Evolutionary conservation across 1,284 basidiomycete species (phyloP), one percentile per base, ranked within the genome.

Genomic region (Irpex rosettiformis): DNA sequence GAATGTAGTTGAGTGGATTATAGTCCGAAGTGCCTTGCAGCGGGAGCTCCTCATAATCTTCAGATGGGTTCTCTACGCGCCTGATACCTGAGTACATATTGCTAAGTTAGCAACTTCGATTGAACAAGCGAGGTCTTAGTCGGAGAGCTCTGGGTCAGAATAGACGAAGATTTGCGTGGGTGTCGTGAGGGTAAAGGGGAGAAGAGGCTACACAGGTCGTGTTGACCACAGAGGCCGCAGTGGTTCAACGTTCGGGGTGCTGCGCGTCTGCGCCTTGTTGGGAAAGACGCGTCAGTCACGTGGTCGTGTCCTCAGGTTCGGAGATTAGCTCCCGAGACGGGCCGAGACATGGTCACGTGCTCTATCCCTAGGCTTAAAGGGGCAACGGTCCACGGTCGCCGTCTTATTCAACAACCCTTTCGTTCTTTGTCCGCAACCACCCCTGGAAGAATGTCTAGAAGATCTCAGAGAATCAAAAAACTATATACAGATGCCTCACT

Each of bases 281-380:
- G 49, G n/a, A n/a, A n/a, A n/a, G 29, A 54, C 52, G 52, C 52
- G 52, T 22, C 22, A 10, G 21, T 54, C 52, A 54, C 52, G 52
- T 54, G 52, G 4, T 4, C 30, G 52, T 28, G 27, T 37, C n/a
- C n/a, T n/a, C n/a, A n/a, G n/a, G n/a, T n/a, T n/a, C n/a, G n/a
- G n/a, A n/a, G n/a, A n/a, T n/a, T n/a, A n/a, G n/a, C 11, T 28
- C 13, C 21, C 51, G 27, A n/a, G n/a, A 13, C 33, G 11, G 11
- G 33, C 33, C 52, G 52, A 24, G 29, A 42, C 52, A 42, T 16
- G 28, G 18, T 47, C 43, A 47, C 43, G 22, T 21, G 22, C 4
- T 47, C 4, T 43, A 47, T 21, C 43, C n/a, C 13, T 1, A 40
- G 33, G 33, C n/a, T n/a, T n/a, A n/a, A n/a, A n/a, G n/a, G n/a